Base-by-base conservation (phyloP, 176 grass and related monocot genomes). In the Ampelocalamus luodianensis region DNA sequence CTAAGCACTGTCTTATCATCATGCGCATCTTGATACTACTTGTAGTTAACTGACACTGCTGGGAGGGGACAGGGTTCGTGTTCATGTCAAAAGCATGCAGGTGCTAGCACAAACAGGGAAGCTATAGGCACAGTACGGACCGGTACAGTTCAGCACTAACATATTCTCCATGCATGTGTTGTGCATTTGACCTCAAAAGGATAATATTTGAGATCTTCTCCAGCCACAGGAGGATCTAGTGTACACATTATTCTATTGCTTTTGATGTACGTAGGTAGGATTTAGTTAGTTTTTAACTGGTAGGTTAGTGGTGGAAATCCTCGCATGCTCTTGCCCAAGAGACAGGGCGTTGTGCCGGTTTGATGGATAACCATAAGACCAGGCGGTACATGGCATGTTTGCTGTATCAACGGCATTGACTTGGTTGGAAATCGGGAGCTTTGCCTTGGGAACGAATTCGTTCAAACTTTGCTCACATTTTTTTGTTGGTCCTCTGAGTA, bases 341-440 rank as follows among this genome's bases (percentile, higher is more conserved):
- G 88, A 90, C 72, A 82, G 3, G 83, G 79, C 55, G 20, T 66
- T 71, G 65, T 82, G 88, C 83, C 72, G 72, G 79, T 62, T 38
- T 44, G 71, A 77, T 5, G 26, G 55, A 20, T 32, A 44, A 29
- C 63, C 77, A 62, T 77, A 59, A 20, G 44, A 55, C 65, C 71
- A 54, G 78, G 7, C 50, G 71, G 71, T 82, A 53, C 18, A 72
- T 16, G 72, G 27, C 88, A 40, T 90, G 88, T 79, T 79, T 71
- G 79, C 67, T 46, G 79, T 74, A 51, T 86, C 48, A 0, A 54
- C 79, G 74, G 84, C 84, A 87, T 90, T 83, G 84, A 83, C 89
- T 24, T 72, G 17, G 74, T 87, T 74, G 89, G 88, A 74, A 90
- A 29, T 83, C 74, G 84, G 74, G 75, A 79, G 60, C 61, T 74